Conservation (phyloP, 306 rosid species). For the Canavalia gladiata region DNA sequence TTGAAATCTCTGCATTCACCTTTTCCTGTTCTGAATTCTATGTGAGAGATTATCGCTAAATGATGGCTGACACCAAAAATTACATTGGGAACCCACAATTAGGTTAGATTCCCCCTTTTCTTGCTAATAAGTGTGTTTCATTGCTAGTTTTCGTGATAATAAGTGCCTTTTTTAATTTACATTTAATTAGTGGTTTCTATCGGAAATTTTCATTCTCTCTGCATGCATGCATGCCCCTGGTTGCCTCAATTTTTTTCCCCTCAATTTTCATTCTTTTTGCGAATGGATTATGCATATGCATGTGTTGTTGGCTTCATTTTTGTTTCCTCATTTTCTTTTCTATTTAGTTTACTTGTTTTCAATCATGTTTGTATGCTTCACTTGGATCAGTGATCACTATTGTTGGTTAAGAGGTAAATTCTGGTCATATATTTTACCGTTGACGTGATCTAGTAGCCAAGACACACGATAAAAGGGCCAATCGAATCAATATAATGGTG, state of each 20-base stretch:
- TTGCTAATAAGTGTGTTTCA: background rate
- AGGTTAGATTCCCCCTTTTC: constrained; percentile 52
- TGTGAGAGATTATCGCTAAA: constrained; percentile 41
- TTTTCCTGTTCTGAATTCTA: constrained; percentile 7
- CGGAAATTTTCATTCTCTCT: background rate
- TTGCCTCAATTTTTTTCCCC: background rate
- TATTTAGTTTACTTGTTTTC: background rate
- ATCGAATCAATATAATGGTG: constrained; percentile 19
- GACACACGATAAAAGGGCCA: background rate
- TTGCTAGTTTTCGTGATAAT: background rate
- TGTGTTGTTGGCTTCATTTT: background rate
- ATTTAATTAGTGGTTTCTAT: background rate
- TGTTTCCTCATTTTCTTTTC: background rate
- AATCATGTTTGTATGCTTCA: constrained; percentile 7
- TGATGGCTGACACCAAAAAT: constrained; percentile 62
- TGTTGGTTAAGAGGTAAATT: background rate
- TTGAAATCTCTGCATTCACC: constrained; percentile 1
- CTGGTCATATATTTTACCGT: background rate
- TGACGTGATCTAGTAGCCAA: background rate
- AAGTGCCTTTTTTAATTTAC: background rate
- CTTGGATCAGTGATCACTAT: constrained; percentile 10
- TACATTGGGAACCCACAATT: constrained; percentile 55
- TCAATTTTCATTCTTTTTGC: background rate
- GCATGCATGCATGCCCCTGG: constrained; percentile 31
- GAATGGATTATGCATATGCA: background rate